phyloP scores from a whole-genome alignment of 768 basidiomycete genomes.

The Lepiota brunneoincarnata region DNA sequence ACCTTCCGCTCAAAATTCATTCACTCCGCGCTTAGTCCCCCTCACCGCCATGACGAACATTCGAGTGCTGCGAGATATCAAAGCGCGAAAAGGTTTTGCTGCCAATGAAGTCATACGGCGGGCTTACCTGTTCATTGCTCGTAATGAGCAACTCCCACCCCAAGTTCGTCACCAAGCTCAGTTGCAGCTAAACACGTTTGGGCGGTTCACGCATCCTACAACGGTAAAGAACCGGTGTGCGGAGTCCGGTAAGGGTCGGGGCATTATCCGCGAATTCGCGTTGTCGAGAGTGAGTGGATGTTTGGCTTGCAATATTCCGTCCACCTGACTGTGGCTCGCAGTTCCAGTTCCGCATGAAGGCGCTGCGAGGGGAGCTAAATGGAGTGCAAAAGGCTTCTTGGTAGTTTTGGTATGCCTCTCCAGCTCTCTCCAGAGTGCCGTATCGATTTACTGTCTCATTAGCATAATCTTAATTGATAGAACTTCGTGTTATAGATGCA shows the following conservation, averaged over 20 bases:
- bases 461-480: not conserved
- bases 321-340: conserved; percentile 24
- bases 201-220: conserved; percentile 77
- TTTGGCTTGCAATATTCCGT: not conserved
- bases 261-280: conserved; percentile 87
- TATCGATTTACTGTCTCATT: not conserved
- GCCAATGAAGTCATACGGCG: conserved; percentile 80
- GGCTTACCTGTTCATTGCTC: conserved; percentile 90
- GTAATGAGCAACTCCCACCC: conserved; percentile 86
- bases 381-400: conserved; percentile 93
- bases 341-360: conserved; percentile 91
- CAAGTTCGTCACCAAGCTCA: conserved; percentile 93
- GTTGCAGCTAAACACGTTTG: conserved; percentile 87
- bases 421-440: not conserved
- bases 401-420: conserved; percentile 40
- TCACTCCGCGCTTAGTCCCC: not conserved
- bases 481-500: too few relatives aligned
- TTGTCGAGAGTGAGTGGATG: conserved; percentile 64
- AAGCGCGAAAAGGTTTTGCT: conserved; percentile 67
- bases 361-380: conserved; percentile 75
- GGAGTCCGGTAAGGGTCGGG: conserved; percentile 83
- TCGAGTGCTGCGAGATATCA: conserved; percentile 72
- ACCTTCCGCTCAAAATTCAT: conserved; percentile 10
- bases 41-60: conserved; percentile 35
- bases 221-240: conserved; percentile 88